These are phyloP conservation scores for Lichtheimia hyalospora DNA, from an alignment of 371 early-diverging fungal species.

Conservation along the genomic window DNA sequence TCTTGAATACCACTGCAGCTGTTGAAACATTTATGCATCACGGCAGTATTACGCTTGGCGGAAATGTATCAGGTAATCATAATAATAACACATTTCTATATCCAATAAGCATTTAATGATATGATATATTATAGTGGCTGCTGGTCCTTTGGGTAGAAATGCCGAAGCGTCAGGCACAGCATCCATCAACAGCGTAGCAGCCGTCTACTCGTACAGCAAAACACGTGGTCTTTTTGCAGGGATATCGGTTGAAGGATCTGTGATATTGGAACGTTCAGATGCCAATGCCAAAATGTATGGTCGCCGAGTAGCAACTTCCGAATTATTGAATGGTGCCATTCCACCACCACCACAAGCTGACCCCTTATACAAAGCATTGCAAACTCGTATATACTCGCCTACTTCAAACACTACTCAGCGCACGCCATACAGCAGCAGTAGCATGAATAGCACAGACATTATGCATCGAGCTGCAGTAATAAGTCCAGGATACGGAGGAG, in stretches of 20 bases:
- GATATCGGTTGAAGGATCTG: constrained; percentile 91
- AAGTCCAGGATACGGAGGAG: constrained; percentile 3
- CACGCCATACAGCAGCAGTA: background rate
- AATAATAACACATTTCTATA: background rate
- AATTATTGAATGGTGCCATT: constrained; percentile 74
- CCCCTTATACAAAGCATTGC: constrained; percentile 76
- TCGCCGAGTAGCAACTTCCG: constrained; percentile 73
- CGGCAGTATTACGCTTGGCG: constrained; percentile 92
- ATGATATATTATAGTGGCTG: constrained; percentile 64
- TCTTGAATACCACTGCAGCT: constrained; percentile 84
- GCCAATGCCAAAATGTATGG: constrained; percentile 89
- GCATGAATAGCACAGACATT: constrained; percentile 10
- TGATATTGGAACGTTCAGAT: constrained; percentile 88
- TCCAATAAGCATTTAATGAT: background rate
- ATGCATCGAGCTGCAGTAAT: constrained; percentile 25
- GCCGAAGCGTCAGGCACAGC: constrained; percentile 90
- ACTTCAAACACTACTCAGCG: background rate
- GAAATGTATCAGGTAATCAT: constrained; percentile 67
- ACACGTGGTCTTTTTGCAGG: constrained; percentile 93
- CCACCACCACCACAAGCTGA: constrained; percentile 85
- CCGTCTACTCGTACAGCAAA: constrained; percentile 90
- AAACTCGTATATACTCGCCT: constrained; percentile 24
- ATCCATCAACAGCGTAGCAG: constrained; percentile 74
- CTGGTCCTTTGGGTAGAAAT: constrained; percentile 89
- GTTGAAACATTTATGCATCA: constrained; percentile 88